Conservation (phyloP, 2,329 filamentous ascomycete genomes). For the Fusarium redolens region DNA sequence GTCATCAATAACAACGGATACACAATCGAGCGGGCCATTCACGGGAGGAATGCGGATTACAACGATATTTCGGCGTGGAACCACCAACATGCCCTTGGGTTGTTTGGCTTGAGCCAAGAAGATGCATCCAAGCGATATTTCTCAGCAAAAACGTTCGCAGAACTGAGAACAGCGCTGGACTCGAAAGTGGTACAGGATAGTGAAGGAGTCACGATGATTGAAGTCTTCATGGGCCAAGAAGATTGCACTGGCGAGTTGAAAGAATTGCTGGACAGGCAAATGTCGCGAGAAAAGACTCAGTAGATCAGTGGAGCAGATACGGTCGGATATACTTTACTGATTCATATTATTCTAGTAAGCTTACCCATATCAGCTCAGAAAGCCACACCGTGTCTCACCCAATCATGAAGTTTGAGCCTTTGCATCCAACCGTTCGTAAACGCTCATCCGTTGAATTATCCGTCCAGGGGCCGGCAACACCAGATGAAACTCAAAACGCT, state of each 20-base stretch:
- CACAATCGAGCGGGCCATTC: constrained; percentile 20
- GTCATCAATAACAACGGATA: constrained; percentile 23
- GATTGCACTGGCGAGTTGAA: constrained; percentile 13
- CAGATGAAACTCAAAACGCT: neutral
- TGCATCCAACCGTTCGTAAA: neutral
- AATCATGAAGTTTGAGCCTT: neutral
- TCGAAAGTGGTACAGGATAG: neutral
- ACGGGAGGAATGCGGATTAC: constrained; percentile 9
- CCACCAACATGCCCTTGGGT: neutral
- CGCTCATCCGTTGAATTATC: neutral
- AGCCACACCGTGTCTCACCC: neutral
- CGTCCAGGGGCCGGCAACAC: neutral
- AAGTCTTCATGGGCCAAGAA: constrained; percentile 18
- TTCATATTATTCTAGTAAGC: neutral
- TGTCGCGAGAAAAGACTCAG: neutral
- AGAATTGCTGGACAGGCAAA: neutral
- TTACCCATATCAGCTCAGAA: neutral
- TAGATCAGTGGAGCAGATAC: neutral
- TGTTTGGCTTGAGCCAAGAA: constrained; percentile 3
- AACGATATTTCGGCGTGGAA: constrained; percentile 21
- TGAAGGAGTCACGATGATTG: constrained; percentile 9
- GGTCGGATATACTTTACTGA: neutral
- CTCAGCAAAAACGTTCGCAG: neutral
- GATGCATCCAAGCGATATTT: neutral
- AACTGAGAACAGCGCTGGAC: constrained; percentile 1